Base-by-base conservation (phyloP, 208 protist species). In the Trypanosoma rangeli region DNA sequence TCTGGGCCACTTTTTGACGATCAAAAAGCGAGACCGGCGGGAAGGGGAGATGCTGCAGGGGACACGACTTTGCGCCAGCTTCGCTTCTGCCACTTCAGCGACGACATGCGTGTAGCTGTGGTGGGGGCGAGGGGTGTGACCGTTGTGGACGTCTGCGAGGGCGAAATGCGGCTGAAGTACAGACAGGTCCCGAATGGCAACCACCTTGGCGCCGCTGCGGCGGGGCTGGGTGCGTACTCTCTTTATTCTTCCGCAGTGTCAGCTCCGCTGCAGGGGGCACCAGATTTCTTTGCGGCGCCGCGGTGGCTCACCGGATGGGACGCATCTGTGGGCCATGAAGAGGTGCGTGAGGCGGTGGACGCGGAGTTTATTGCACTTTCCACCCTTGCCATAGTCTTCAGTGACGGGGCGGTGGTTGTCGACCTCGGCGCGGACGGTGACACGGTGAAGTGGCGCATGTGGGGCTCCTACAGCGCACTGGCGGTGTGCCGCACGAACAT, bases 401-500 rank as follows among this genome's bases (percentile, higher is more conserved):
- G 44, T 22, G 57, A 77, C 61, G 64, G 64, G 60, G 72, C 64
- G 31, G 58, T 71, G 16, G 37, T 77, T 7, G 49, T 77, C 28
- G 72, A 77, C 18, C 0, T 77, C 13, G 12, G 26, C 50, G 46
- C 42, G 3, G 9, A 68, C 26, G 39, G 62, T 37, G 82, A 83
- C 49, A 46, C 58, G 24, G 69, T 92, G 0, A 76, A 87, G 56
- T 94, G 89, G 89, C 82, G 85, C 31, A 78, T 66, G 15, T 80
- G 86, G 53, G 85, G 83, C 3, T 80, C 73, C 33, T 94, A 94
- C 73, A 76, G 73, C 31, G 68, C 42, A 64, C 64, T 93, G n/a
- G 71, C 86, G 9, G 86, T 93, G 20, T 92, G 85, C 61, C 84
- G 73, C 24, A 72, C 80, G 48, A 88, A 85, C 29, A 75, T 80